Conservation (phyloP, 495 filamentous ascomycete genomes). For the Podospora appendiculata region DNA sequence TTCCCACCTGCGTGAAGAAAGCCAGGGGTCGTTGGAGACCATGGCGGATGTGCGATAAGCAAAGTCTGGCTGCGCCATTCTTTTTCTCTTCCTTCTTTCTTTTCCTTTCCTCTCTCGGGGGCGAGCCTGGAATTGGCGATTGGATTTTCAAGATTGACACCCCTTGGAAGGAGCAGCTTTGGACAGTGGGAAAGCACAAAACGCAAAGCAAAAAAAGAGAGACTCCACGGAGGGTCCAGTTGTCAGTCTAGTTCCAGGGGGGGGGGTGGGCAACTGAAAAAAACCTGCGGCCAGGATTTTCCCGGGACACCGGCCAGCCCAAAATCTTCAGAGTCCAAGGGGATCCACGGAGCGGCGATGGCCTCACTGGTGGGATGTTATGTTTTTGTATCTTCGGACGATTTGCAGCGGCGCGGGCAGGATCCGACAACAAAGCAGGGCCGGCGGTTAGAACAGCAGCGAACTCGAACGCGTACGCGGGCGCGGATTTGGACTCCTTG, state of each 20-base stretch:
- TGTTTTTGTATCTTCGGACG: conserved; percentile 11
- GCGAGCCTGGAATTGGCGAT: background rate
- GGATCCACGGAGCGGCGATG: conserved; percentile 26
- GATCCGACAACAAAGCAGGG: conserved; percentile 3
- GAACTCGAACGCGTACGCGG: too few species aligned
- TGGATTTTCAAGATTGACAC: conserved; percentile 4
- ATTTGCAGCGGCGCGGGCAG: conserved; percentile 5
- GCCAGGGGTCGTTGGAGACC: conserved; percentile 38
- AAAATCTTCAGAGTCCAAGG: conserved; percentile 17
- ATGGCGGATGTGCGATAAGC: conserved; percentile 29
- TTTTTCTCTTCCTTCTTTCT: conserved; percentile 11
- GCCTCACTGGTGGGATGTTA: conserved; percentile 16
- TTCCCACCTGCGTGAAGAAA: conserved; percentile 41
- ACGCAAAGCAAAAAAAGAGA: conserved; percentile 15
- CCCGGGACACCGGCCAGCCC: conserved; percentile 19
- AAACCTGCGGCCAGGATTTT: conserved; percentile 25
- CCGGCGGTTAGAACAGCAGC: conserved; percentile 7
- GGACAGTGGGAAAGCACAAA: conserved; percentile 6
- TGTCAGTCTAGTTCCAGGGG: conserved; percentile 11
- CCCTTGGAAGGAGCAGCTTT: conserved; percentile 1
- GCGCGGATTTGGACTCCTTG: conserved; percentile 11
- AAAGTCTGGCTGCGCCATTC: conserved; percentile 37
- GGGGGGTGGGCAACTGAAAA: conserved; percentile 16
- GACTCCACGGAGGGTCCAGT: conserved; percentile 1
- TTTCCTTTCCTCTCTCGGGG: background rate